Evolutionary conservation across 176 grass and related monocot genomes (phyloP), one percentile per base, ranked within the genome.

Genomic region (Pontederia paniculata): DNA sequence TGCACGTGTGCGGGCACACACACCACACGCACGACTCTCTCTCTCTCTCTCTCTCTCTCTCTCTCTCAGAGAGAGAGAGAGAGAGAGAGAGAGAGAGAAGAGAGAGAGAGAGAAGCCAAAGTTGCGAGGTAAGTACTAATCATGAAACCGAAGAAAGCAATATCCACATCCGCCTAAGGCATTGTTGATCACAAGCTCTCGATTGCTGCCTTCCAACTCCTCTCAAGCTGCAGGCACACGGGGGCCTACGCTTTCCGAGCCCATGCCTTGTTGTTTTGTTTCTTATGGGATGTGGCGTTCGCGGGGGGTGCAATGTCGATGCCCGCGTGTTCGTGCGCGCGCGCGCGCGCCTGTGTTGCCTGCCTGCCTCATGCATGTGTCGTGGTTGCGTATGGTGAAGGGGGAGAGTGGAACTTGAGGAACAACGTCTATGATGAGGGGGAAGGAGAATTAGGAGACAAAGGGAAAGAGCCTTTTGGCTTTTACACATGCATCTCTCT

Each of bases 91-190:
- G 62, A 22, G 7, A n/a, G 16, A 1, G 50, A 8, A 16, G 23
- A 10, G 45, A 9, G 63, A 19, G 14, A 3, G 54, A 21, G 58
- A 48, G 58, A 49, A 66, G 22, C 50, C 56, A 62, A 25, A 50
- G 20, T 51, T 25, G 45, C 31, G 43, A 45, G 37, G 0, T 37
- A 37, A 37, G 7, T 37, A 37, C 37, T 28, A 71, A 69, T 81
- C 78, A 75, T 71, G 72, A 61, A n/a, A 15, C 62, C 73, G 18
- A 20, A 47, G 77, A 57, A 70, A 44, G 25, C 59, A 43, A 17
- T 4, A 17, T 21, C 44, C 1, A 56, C 50, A 17, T 8, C 16
- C 44, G 51, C 28, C 28, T 6, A 37, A 5, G 28, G 28, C 28
- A 37, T 37, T 37, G 28, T 6, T 37, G 28, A 37, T 37, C n/a